Evolutionary conservation across 2,329 filamentous ascomycete genomes (phyloP), one percentile per base, ranked within the genome.

Genomic region (Verticillium longisporum): DNA sequence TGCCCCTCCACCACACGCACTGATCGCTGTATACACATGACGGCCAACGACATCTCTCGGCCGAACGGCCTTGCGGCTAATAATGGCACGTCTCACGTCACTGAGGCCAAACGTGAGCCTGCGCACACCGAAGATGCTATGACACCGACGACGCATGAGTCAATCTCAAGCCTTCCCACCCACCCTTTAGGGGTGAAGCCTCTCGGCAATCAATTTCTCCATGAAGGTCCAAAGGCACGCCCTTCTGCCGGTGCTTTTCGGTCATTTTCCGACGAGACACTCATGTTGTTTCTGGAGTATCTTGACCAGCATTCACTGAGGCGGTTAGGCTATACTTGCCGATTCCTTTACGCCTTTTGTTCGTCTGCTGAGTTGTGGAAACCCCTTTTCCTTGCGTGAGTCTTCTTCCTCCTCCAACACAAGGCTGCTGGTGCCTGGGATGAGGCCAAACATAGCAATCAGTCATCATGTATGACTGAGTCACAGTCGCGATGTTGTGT

Each of bases 321-420:
- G 61, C 76, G 75, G 7, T 77, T 98, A 53, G 91, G 92, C 9
- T 83, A 84, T 60, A 90, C 92, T 6, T 97, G 93, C 79, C 91
- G 87, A 72, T 92, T 91, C 59, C 77, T 98, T 15, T 94, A 92
- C 79, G 93, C 92, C 1, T 96, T 94, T 71, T 90, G 88, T 60
- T 82, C 88, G 57, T 86, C 86, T 56, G 94, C 97, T 65, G 94
- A 98, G 68, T 73, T 97, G 38, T 98, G 94, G 94, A 93, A 95
- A 74, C 75, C 87, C 18, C 74, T 97, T 21, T 96, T 94, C 69
- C 81, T 96, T 65, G 84, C 86, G 92, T 97, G 87, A 85, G 91
- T 61, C 14, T n/a, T 38, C 15, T 41, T 31, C 21, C 26, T 50
- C 10, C 15, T 10, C 37, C 37, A n/a, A 7, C 14, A 26, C 26